Conservation (phyloP, 2,329 filamentous ascomycete species). For the Neonectria neomacrospora region DNA sequence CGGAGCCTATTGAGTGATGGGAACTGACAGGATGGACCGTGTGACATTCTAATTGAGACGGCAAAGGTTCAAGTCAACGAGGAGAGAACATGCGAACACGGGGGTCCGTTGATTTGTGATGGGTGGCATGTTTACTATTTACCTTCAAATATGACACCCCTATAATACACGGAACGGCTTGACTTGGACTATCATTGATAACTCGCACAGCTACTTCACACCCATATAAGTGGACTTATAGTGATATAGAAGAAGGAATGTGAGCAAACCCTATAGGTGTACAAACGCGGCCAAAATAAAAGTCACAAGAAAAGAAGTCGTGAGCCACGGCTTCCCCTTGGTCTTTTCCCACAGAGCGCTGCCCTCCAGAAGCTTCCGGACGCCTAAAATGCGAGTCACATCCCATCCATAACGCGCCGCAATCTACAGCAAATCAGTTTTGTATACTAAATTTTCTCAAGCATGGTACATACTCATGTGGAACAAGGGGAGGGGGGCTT, state of each 20-base stretch:
- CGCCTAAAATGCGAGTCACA: slow-evolving; percentile 50
- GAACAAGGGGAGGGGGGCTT: slow-evolving; percentile 39
- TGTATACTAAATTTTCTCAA: neutral
- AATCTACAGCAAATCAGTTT: slow-evolving; percentile 48
- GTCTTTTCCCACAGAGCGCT: slow-evolving; percentile 61
- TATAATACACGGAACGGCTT: neutral
- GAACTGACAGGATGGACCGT: neutral
- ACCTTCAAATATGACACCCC: neutral
- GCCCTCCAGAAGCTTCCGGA: slow-evolving; percentile 51
- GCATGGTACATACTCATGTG: neutral
- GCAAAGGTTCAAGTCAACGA: neutral
- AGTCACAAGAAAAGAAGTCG: slow-evolving; percentile 75
- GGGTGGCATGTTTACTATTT: neutral
- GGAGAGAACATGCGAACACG: neutral
- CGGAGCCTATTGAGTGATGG: slow-evolving; percentile 64
- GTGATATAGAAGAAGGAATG: slow-evolving; percentile 34
- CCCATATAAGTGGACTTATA: too few relatives aligned
- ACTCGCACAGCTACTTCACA: neutral
- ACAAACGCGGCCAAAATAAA: slow-evolving; percentile 72
- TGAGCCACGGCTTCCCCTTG: slow-evolving; percentile 70
- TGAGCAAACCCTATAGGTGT: slow-evolving; percentile 53
- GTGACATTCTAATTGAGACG: neutral
- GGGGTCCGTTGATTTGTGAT: neutral
- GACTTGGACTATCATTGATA: neutral
- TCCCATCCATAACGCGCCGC: slow-evolving; percentile 58